A percentile compares a stretch with the other conserved stretches of the same genome.
phyloP scores from a whole-genome alignment of 1,284 basidiomycete genomes.

The Moniliophthora roreri region DNA sequence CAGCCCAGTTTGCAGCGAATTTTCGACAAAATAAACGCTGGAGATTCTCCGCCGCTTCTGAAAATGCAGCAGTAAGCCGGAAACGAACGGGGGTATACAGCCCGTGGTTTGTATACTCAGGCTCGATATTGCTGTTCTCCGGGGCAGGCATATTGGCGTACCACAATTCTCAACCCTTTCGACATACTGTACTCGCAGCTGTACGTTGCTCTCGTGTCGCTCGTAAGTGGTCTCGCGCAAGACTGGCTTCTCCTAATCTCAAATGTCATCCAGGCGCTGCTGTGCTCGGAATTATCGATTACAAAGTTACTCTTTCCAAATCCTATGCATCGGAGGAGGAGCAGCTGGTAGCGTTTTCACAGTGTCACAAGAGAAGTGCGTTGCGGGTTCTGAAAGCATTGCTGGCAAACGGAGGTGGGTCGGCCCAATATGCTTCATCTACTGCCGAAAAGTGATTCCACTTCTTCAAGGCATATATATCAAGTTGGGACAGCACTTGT shows the following conservation, averaged over 20 bases:
- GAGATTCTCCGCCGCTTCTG: no score
- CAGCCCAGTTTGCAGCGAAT: no score
- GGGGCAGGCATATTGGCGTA: conserved; percentile 47
- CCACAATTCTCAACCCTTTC: conserved; percentile 60
- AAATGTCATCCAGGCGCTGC: conserved; percentile 48
- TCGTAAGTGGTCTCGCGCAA: background rate
- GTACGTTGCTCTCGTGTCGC: conserved; percentile 53
- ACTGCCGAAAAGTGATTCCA: background rate
- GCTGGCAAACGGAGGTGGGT: conserved; percentile 81
- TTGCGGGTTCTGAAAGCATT: conserved; percentile 75
- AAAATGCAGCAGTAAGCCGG: no score
- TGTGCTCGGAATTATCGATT: conserved; percentile 73
- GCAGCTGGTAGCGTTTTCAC: conserved; percentile 59
- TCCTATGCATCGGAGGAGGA: conserved; percentile 58
- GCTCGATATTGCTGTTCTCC: conserved; percentile 22
- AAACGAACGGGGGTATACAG: background rate
- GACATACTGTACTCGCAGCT: conserved; percentile 61
- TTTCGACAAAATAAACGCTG: no score
- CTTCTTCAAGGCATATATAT: conserved; percentile 74
- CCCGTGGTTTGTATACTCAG: conserved; percentile 34
- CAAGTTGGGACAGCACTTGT: conserved; percentile 90
- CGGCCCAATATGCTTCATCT: background rate
- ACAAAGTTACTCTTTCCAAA: conserved; percentile 75
- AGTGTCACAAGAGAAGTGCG: conserved; percentile 84
- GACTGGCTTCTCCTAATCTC: background rate